Conservation (phyloP, 1,139 yeast species). For the Suzukiozyma palmioleophila region DNA sequence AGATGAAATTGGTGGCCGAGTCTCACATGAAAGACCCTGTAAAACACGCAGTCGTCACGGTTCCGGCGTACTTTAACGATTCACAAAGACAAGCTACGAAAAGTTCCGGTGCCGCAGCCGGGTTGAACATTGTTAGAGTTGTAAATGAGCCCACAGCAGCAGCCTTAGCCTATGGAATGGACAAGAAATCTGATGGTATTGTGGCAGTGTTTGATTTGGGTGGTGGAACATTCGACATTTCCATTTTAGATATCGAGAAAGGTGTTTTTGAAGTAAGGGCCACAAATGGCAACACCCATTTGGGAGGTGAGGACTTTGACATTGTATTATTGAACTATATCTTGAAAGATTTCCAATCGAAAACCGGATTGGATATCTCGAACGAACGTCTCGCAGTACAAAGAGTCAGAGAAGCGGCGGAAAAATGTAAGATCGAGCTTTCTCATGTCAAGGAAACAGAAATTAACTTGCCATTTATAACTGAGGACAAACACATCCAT, state of each 20-base stretch:
- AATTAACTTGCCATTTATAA: slow-evolving; percentile 62
- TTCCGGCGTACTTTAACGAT: slow-evolving; percentile 78
- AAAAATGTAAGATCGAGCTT: slow-evolving; percentile 63
- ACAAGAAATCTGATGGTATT: slow-evolving; percentile 48
- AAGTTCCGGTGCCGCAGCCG: slow-evolving; percentile 63
- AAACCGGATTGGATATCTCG: slow-evolving; percentile 42
- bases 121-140: slow-evolving; percentile 63
- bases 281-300: slow-evolving; percentile 81
- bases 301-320: slow-evolving; percentile 84
- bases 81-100: slow-evolving; percentile 77
- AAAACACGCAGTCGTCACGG: slow-evolving; percentile 69
- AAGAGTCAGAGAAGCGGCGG: slow-evolving; percentile 70
- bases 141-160: slow-evolving; percentile 83
- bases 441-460: slow-evolving; percentile 55
- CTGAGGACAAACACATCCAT: slow-evolving; percentile 47
- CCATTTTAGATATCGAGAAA: slow-evolving; percentile 72
- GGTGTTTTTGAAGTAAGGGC: slow-evolving; percentile 80
- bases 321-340: slow-evolving; percentile 54
- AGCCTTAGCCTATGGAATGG: slow-evolving; percentile 73
- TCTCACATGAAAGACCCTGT: slow-evolving; percentile 33
- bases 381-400: slow-evolving; percentile 51
- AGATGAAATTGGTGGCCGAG: slow-evolving; percentile 58
- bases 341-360: slow-evolving; percentile 39
- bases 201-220: slow-evolving; percentile 80
- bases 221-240: slow-evolving; percentile 82